Evolutionary conservation across 2,329 filamentous ascomycete species (phyloP), one percentile per base, ranked within the genome.

Genomic region (Sporothrix pseudoabietina): DNA sequence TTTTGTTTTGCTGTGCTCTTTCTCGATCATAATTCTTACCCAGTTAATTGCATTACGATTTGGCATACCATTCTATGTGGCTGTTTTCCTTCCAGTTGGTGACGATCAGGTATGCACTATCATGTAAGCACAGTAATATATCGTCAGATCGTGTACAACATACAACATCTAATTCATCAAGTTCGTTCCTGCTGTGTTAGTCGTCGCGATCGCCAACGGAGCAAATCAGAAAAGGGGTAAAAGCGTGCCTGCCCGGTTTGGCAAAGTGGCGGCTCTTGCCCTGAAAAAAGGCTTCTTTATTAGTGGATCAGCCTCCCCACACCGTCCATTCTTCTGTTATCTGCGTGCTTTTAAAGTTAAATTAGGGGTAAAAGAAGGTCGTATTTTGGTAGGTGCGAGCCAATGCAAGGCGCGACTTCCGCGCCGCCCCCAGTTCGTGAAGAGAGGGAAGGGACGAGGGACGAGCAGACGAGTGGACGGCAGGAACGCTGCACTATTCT

Each of bases 301-400:
- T 69, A 35, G 44, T 68, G 44, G 65, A 69, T 54, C 47, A 16
- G 9, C 9, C 30, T 55, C 66, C 35, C 44, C 65, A 52, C 65
- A 10, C 39, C 41, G 59, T 16, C 59, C 59, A 44, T 65, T 65
- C 59, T 65, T 26, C 39, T 68, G 65, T 26, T 49, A 12, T 68
- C 65, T 22, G 66, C 47, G 14, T 12, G 39, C 61, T 44, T 70
- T 57, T 71, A 59, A 22, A 71, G 69, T 71, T 71, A 59, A 71
- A 70, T 55, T 70, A 55, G 54, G 69, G 69, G 69, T 12, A 14
- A 14, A n/a, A 30, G 44, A 52, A 35, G 22, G 65, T 49, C 26
- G 63, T 54, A 39, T 55, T 54, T 39, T 22, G 47, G 22, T 44
- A 68, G 63, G 63, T 49, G 63, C 41, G 26, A 69, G 47, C 65